A percentile compares a stretch with the other conserved stretches of the same genome.
phyloP scores from a whole-genome alignment of 192 early-diverging fungal species.

The Backusella tuberculispora region DNA sequence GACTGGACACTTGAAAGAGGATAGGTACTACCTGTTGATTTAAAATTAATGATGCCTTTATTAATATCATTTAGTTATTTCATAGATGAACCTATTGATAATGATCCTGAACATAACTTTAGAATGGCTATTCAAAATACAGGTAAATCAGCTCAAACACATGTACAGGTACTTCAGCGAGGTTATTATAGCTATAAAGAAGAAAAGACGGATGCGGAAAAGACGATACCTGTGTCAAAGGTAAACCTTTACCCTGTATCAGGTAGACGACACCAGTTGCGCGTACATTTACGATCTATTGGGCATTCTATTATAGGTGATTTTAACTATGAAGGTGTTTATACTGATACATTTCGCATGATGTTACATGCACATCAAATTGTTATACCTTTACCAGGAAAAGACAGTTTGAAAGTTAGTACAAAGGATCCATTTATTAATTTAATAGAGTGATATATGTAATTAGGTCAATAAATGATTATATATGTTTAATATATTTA shows the following conservation, averaged over 20 bases:
- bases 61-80: conserved; percentile 28
- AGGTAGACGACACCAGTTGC: conserved; percentile 46
- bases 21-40: conserved; percentile 20
- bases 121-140: conserved; percentile 37
- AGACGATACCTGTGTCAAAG: conserved; percentile 27
- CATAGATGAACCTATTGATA: conserved; percentile 39
- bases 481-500: background rate
- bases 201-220: conserved; percentile 16
- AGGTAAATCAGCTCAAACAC: conserved; percentile 40
- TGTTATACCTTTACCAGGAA: conserved; percentile 27
- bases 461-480: conserved; percentile 11
- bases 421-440: conserved; percentile 16
- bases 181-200: conserved; percentile 35
- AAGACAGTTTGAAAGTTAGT: background rate
- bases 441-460: conserved; percentile 9
- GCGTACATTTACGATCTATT: conserved; percentile 42
- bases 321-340: conserved; percentile 44
- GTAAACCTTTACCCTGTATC: conserved; percentile 33
- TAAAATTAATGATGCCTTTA: background rate
- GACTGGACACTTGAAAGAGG: conserved; percentile 34
- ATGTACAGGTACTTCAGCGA: conserved; percentile 32
- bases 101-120: conserved; percentile 42
- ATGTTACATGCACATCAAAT: conserved; percentile 49
- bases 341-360: conserved; percentile 48
- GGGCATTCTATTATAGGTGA: conserved; percentile 48